These are phyloP conservation scores for Tolypocladium cylindrosporum DNA, from an alignment of 2,329 filamentous ascomycete species.

Conservation along the genomic window DNA sequence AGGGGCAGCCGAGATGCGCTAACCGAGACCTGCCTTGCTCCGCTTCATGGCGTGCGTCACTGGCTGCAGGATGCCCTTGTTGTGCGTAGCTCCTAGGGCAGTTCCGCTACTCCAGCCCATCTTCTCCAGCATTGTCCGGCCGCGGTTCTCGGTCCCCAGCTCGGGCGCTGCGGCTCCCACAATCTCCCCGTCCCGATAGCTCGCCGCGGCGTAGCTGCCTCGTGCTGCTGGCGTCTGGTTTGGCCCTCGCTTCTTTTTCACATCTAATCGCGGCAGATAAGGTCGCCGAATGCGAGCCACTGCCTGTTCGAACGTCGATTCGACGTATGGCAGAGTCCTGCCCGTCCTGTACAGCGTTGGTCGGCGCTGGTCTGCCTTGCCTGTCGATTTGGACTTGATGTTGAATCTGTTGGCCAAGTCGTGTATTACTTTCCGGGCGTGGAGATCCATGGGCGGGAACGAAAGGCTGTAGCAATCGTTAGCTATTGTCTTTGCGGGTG, in stretches of 20 bases:
- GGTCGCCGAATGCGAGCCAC: conserved; percentile 37
- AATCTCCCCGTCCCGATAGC: conserved; percentile 74
- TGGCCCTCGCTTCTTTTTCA: conserved; percentile 20
- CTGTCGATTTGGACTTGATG: conserved; percentile 76
- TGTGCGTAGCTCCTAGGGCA: conserved; percentile 69
- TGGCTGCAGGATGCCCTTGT: conserved; percentile 80
- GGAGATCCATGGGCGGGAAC: conserved; percentile 76
- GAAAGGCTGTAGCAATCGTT: conserved; percentile 41
- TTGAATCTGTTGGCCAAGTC: conserved; percentile 65
- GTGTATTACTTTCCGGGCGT: conserved; percentile 69
- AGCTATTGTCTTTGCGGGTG: background rate
- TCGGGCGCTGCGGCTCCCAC: conserved; percentile 81
- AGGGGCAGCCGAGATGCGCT: conserved; percentile 3
- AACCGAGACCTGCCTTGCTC: conserved; percentile 74
- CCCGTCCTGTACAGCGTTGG: conserved; percentile 68
- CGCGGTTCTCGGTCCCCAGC: conserved; percentile 71
- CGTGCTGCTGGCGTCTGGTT: conserved; percentile 16
- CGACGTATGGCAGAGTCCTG: conserved; percentile 51
- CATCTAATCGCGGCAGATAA: conserved; percentile 46
- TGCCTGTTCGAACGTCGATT: conserved; percentile 40
- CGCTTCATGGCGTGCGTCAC: conserved; percentile 83
- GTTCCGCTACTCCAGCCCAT: conserved; percentile 94
- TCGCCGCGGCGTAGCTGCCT: conserved; percentile 15
- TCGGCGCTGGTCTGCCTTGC: conserved; percentile 61
- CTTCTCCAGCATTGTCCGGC: conserved; percentile 81